phyloP scores from a whole-genome alignment of 2,329 filamentous ascomycete species.

The Trichoderma sp. region DNA sequence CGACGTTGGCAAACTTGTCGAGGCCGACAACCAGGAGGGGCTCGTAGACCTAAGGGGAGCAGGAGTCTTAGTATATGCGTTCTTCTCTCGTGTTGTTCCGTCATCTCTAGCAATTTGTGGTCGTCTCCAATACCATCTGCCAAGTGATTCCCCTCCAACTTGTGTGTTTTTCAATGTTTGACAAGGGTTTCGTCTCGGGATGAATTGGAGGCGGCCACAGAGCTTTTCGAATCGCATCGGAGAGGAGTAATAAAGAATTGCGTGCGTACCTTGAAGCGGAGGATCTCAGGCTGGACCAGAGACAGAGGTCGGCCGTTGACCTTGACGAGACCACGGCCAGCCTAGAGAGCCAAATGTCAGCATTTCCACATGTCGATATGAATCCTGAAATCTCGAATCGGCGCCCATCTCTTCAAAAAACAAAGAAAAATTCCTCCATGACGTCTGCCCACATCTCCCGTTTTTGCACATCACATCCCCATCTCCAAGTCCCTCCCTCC shows the following conservation, averaged over 20 bases:
- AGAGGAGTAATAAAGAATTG: background rate
- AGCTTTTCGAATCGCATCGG: background rate
- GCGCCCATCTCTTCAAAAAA: background rate
- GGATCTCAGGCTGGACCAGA: conserved; percentile 93
- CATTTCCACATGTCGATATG: conserved; percentile 21
- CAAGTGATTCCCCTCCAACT: background rate
- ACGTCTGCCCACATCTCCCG: background rate
- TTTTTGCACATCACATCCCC: too few relatives aligned
- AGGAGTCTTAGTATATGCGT: conserved; percentile 24
- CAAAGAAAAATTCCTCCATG: background rate
- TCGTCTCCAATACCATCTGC: background rate
- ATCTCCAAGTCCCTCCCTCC: background rate
- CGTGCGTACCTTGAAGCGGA: conserved; percentile 86
- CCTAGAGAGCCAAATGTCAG: conserved; percentile 38
- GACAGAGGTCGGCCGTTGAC: conserved; percentile 96
- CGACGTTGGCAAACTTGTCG: conserved; percentile 95
- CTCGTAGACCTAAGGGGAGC: conserved; percentile 78
- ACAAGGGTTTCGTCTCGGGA: background rate
- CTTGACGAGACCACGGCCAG: conserved; percentile 79
- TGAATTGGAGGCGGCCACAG: conserved; percentile 2
- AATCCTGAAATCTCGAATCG: background rate
- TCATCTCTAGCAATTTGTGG: background rate
- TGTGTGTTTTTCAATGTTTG: background rate
- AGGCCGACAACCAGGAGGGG: conserved; percentile 94
- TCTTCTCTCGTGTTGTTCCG: background rate